Base-by-base conservation (phyloP, 2,329 filamentous ascomycete species). In the Aspergillus glaucus region DNA sequence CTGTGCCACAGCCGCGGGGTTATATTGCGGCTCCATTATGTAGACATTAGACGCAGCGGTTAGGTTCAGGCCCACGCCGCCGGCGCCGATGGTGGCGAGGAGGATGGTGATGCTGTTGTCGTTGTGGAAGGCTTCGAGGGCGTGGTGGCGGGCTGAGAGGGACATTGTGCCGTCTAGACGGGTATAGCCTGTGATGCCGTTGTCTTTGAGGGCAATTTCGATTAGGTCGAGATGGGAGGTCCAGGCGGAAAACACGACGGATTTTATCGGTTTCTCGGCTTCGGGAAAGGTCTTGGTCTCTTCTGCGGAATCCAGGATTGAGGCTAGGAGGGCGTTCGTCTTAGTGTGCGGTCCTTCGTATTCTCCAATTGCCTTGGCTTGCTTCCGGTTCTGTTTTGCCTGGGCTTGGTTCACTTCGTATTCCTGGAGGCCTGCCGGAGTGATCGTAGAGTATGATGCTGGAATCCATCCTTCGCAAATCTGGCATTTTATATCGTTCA, bases 11-110 rank as follows among this genome's bases (percentile, higher is more conserved):
- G 91, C 89, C 0, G 90, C 91, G 0, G 93, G 93, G 62, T 98
- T 98, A 74, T 92, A 98, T 64, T 96, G 91, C 4, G 93, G 93
- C 66, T 98, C 93, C 92, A 98, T 97, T 60, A 97, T 87, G 66
- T 93, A 97, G 12, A 94, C 92, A 48, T 81, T 86, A 64, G 84
- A 93, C 28, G 86, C 92, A 0, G 87, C 78, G 0, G 91, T 96
- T 47, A 97, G 75, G 63, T 97, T 97, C 36, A 97, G 82, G 12
- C 92, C 92, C 14, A 96, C 80, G 15, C 93, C 92, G 55, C 92
- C 93, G 0, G 92, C 92, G 63, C 85, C 89, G 68, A 96, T 94
- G 8, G 89, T 95, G 12, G 95, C 89, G 8, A 97, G 80, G 45
- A 97, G 90, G 46, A 95, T 85, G 28, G 84, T 83, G 32, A 95